A percentile compares a stretch with the other conserved stretches of the same genome.
Evolutionary conservation across 2,329 filamentous ascomycete species (phyloP).

Genomic region (Fusarium palustre): DNA sequence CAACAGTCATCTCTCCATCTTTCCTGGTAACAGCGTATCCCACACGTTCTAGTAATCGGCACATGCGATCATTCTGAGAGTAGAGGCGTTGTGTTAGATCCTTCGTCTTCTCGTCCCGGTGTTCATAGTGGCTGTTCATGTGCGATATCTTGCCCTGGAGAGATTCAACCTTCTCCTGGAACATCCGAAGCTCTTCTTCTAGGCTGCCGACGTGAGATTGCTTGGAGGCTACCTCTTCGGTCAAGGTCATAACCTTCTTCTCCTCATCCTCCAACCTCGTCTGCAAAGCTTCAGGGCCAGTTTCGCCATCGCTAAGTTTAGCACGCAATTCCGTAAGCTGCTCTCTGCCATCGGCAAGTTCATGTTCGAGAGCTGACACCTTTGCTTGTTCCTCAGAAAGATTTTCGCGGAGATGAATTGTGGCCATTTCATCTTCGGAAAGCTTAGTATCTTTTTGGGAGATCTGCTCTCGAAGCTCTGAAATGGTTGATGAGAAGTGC

Average conservation of each 20-base stretch:
- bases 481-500: conserved; percentile 65
- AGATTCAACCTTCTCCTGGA: conserved; percentile 72
- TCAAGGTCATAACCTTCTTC: conserved; percentile 72
- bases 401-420: conserved; percentile 65
- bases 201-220: conserved; percentile 80
- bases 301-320: conserved; percentile 85
- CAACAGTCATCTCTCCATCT: conserved; percentile 78
- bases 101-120: conserved; percentile 78
- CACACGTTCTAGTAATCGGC: conserved; percentile 84
- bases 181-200: conserved; percentile 78
- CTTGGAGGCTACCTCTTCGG: conserved; percentile 78
- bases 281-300: conserved; percentile 81
- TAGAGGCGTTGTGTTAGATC: conserved; percentile 88
- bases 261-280: conserved; percentile 82
- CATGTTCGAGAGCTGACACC: conserved; percentile 64
- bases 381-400: conserved; percentile 66
- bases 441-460: conserved; percentile 65
- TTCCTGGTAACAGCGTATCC: conserved; percentile 85
- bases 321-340: conserved; percentile 76
- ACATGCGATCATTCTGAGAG: conserved; percentile 85
- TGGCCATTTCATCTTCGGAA: conserved; percentile 62
- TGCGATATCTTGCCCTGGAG: conserved; percentile 64
- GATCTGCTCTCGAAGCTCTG: conserved; percentile 69
- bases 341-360: conserved; percentile 72
- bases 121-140: conserved; percentile 70